Percentiles rank a stretch among this genome's conserved stretches.
phyloP scores from a whole-genome alignment of 352 stramenopile genomes.

The Discostella stelligera region DNA sequence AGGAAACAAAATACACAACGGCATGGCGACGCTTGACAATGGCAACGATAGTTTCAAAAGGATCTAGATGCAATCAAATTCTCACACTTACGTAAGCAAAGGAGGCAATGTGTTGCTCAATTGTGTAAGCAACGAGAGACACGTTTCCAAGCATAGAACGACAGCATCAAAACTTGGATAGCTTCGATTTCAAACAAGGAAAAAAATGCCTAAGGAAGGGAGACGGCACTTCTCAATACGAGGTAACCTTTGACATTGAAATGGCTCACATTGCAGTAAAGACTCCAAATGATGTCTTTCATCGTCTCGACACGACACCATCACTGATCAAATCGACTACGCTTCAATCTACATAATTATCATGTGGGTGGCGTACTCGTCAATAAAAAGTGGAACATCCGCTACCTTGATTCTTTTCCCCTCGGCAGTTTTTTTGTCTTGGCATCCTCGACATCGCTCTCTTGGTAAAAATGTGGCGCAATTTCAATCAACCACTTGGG shows the following conservation, averaged over 20 bases:
- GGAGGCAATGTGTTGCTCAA: slow-evolving; percentile 10
- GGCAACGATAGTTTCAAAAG: slow-evolving; percentile 11
- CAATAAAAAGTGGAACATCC: slow-evolving; percentile 21
- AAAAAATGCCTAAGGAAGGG: slow-evolving; percentile 30
- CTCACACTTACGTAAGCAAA: slow-evolving; percentile 10
- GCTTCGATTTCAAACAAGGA: slow-evolving; percentile 15
- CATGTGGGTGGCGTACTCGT: slow-evolving; percentile 16
- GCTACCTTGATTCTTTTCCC: slow-evolving; percentile 22
- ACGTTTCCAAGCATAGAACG: slow-evolving; percentile 2
- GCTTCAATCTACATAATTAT: slow-evolving; percentile 13
- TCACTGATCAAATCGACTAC: background rate
- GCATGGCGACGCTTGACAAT: slow-evolving; percentile 3
- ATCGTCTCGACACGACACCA: background rate
- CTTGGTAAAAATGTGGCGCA: slow-evolving; percentile 99
- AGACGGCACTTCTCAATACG: slow-evolving; percentile 12
- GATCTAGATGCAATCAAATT: slow-evolving; percentile 16
- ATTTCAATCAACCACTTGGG: slow-evolving; percentile 97
- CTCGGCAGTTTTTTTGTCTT: slow-evolving; percentile 98
- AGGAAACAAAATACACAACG: background rate
- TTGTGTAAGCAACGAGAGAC: slow-evolving; percentile 7
- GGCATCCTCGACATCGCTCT: slow-evolving; percentile 93
- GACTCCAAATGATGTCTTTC: slow-evolving; percentile 17
- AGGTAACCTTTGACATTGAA: slow-evolving; percentile 25
- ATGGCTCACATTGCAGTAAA: slow-evolving; percentile 1
- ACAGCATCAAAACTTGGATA: slow-evolving; percentile 15